Percentiles rank a stretch among this genome's conserved stretches.
Conservation (phyloP, 73 alveolate genomes). For the Blepharisma stoltei region DNA sequence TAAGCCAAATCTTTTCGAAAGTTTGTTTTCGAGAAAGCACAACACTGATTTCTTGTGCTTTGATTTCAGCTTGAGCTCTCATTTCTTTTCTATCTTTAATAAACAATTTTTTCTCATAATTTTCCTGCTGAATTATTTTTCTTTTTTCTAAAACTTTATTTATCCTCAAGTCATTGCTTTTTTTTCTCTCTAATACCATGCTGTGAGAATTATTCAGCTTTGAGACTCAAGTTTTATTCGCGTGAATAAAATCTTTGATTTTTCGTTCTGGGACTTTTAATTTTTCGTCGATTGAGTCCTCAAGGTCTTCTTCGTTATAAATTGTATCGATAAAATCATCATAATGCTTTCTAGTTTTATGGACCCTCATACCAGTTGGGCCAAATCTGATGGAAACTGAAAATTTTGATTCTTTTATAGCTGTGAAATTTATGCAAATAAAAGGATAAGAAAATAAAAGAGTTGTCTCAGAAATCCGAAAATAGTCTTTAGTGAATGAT, state of each 20-base stretch:
- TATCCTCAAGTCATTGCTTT: neutral
- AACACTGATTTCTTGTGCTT: neutral
- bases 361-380: neutral
- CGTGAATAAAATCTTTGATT: too few species aligned
- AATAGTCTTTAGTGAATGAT: neutral
- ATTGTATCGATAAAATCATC: too few species aligned
- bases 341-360: too few species aligned
- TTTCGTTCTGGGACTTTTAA: too few species aligned
- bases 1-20: constrained; percentile 10
- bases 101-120: neutral
- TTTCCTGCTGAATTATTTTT: neutral
- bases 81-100: neutral
- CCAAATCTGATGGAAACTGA: constrained; percentile 20
- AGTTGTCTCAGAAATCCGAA: neutral
- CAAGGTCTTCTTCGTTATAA: too few species aligned
- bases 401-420: constrained; percentile 16
- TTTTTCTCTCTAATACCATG: neutral
- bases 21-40: constrained; percentile 7
- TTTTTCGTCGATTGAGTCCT: too few species aligned
- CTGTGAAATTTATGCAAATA: constrained; percentile 7
- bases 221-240: too few species aligned
- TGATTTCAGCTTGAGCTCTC: neutral
- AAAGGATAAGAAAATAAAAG: neutral
- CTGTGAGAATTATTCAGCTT: too few species aligned
- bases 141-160: neutral